Evolutionary conservation across 1,284 basidiomycete species (phyloP).

Genomic region (Bondarzewia mesenterica): DNA sequence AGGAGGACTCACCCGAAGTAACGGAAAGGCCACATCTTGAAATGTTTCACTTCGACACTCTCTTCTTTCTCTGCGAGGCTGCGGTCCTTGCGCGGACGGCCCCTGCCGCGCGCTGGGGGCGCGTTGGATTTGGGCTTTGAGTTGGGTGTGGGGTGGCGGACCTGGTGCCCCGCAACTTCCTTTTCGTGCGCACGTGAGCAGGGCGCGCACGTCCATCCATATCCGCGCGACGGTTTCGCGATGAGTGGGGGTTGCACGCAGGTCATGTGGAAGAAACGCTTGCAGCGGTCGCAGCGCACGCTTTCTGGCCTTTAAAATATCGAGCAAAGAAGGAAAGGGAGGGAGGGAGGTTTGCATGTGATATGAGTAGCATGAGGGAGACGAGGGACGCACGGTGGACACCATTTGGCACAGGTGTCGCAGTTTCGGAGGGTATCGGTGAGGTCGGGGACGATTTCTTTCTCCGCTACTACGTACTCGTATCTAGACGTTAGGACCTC

Average conservation of each 20-base stretch:
- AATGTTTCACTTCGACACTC: conserved; percentile 70
- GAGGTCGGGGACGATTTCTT: conserved; percentile 85
- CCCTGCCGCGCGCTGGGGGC: conserved; percentile 56
- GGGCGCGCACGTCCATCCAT: conserved; percentile 95
- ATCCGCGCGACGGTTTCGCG: conserved; percentile 94
- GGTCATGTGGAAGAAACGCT: conserved; percentile 90
- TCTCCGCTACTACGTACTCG: conserved; percentile 92
- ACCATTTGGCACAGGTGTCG: conserved; percentile 83
- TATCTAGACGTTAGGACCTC: conserved; percentile 76
- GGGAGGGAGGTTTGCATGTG: neutral
- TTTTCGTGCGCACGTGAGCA: conserved; percentile 87
- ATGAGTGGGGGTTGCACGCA: conserved; percentile 91
- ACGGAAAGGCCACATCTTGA: conserved; percentile 92
- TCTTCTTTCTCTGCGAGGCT: conserved; percentile 66
- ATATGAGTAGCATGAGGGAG: neutral
- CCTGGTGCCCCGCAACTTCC: conserved; percentile 71
- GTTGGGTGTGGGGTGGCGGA: conserved; percentile 41
- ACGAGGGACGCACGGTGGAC: conserved; percentile 57
- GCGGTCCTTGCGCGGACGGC: conserved; percentile 67
- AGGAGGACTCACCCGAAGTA: conserved; percentile 79
- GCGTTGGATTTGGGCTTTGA: conserved; percentile 61
- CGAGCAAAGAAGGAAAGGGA: conserved; percentile 6
- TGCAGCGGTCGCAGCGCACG: conserved; percentile 92
- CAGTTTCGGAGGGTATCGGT: conserved; percentile 85
- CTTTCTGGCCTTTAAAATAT: conserved; percentile 61